A percentile compares a stretch with the other conserved stretches of the same genome.
phyloP scores from a whole-genome alignment of 352 stramenopile species.

The Pythium sp. region DNA sequence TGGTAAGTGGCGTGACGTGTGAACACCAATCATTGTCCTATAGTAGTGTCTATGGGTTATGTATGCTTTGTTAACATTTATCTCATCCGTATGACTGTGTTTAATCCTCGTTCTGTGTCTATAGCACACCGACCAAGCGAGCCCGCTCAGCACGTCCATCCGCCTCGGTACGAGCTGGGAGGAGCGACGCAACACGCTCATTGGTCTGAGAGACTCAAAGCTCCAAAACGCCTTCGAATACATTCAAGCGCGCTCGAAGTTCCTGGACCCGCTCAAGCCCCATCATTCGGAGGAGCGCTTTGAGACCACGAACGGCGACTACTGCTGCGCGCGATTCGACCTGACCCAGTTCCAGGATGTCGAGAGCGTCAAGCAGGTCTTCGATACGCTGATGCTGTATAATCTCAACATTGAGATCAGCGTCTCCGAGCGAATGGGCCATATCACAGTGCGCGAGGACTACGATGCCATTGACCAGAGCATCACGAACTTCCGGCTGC shows the following conservation, averaged over 20 bases:
- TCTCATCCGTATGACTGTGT: too few species aligned
- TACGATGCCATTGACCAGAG: conserved; percentile 19
- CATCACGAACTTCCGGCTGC: conserved; percentile 31
- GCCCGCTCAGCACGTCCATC: conserved; percentile 38
- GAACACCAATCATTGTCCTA: too few species aligned
- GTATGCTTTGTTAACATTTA: too few species aligned
- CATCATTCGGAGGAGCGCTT: conserved; percentile 26
- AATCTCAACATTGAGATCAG: conserved; percentile 38
- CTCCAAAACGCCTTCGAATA: conserved; percentile 33
- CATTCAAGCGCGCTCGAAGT: conserved; percentile 39
- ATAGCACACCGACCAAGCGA: conserved; percentile 7
- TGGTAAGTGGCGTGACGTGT: background rate
- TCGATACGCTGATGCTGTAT: conserved; percentile 32
- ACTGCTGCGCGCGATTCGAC: conserved; percentile 39
- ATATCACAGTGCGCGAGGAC: too few species aligned
- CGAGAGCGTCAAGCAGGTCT: conserved; percentile 27
- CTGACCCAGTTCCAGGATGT: conserved; percentile 25
- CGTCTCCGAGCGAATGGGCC: too few species aligned
- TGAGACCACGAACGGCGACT: conserved; percentile 25
- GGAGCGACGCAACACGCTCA: conserved; percentile 28
- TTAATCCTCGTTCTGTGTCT: too few species aligned
- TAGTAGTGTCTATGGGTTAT: too few species aligned
- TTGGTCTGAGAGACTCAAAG: conserved; percentile 33
- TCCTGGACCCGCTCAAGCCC: conserved; percentile 32
- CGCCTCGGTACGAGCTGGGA: conserved; percentile 31